Base-by-base conservation (phyloP, 441 rosid species). In the Syzygium syzygioides region DNA sequence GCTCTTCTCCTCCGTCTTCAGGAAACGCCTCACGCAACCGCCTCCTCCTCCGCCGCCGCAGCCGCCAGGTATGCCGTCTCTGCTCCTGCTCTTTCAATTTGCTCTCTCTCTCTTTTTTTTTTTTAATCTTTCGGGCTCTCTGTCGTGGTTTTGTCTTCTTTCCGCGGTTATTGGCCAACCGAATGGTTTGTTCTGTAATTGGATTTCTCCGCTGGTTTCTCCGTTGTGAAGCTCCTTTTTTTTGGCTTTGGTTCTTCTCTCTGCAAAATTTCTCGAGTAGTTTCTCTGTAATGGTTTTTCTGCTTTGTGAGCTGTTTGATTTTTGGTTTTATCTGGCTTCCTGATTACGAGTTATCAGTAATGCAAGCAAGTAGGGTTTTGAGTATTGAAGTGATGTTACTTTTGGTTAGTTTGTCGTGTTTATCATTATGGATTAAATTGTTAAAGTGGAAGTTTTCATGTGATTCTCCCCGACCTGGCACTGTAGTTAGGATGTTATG, bases 1-100 rank as follows among this genome's bases (percentile, higher is more conserved):
- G 89, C 95, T 98, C 25, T 97, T 95, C 86, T 94, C 92, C 56
- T 96, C 99, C 13, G 91, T 96, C 30, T 96, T 96, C 79, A 95
- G 93, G 84, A 97, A 97, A 89, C 98, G 96, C 26, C 97, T 97
- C 52, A 92, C 93, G 89, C 94, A 91, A 5, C 91, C 95, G 15
- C 92, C 93, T 32, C 93, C 90, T 34, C 94, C 92, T n/a, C 89
- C 92, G 9, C 94, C 91, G 88, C 91, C 88, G 60, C 95, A 92
- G 83, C 93, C 92, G 87, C 89, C 94, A 86, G 99, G 99, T 96
- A 86, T 19, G 25, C 23, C 52, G 80, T 13, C 52, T 71, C 28
- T 37, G 83, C 83, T 20, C 41, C 83, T 41, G 83, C 52, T 71
- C 52, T 11, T 37, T 37, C 52, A 45, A 71, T n/a, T 71, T 71